Evolutionary conservation across 129 eudicot species (phyloP), one percentile per base, ranked within the genome.

Genomic region (Flaveria brownii): DNA sequence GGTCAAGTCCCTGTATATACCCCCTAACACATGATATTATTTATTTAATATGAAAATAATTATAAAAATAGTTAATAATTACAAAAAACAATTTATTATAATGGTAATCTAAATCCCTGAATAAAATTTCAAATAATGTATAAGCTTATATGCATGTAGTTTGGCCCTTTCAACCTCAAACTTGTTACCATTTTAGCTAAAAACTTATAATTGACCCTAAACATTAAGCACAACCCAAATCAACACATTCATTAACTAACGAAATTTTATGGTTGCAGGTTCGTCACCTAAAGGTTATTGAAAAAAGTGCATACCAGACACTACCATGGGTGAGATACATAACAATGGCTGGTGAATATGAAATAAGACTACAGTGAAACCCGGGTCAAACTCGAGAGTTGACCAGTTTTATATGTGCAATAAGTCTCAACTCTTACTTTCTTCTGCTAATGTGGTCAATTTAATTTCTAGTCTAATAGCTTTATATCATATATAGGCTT

Each of bases 311-410:
- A 71, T 89, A 89, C 57, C 91, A 84, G 80, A 82, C 89, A 2
- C 88, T 89, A 67, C 91, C 95, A 54, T 89, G 91, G 95, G 91
- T 89, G 59, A 78, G 95, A 78, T 86, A 86, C 87, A 84, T 89
- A 82, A 89, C 91, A 71, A 80, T 77, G 88, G 87, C 87, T 12
- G 91, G 87, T n/a, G 94, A 89, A 43, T 89, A 86, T 39, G 94
- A 89, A 70, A 71, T 89, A 60, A 83, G 91, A 66, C 62, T 89
- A 62, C 69, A 82, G 50, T 86, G 81, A 89, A 70, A 68, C 47
- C 55, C 20, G 42, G 68, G 68, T 61, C 68, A 61, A 61, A 26
- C 68, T 61, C 68, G 9, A 61, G 18, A 61, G 28, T 50, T 15
- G 62, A 45, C 66, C 13, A 56, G 39, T 36, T 55, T 72, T 55